Conservation (phyloP, 2,329 filamentous ascomycete species). For the Leptographium wingfieldii region DNA sequence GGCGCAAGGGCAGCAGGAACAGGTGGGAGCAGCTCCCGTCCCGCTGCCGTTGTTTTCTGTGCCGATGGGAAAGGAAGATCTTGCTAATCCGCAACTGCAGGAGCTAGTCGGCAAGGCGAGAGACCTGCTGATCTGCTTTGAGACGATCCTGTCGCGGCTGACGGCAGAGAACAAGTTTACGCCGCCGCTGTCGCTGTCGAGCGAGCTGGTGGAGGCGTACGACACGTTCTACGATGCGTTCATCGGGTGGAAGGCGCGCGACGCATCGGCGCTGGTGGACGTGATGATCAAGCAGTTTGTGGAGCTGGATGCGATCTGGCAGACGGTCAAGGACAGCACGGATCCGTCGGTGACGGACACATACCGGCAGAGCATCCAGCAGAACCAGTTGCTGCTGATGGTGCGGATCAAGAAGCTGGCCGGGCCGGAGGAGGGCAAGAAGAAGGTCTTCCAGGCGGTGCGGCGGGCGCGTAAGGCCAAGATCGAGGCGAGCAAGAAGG, state of each 20-base stretch:
- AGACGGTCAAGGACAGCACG: constrained; percentile 67
- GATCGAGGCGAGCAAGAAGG: constrained; percentile 43
- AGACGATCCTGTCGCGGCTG: constrained; percentile 56
- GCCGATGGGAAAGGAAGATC: constrained; percentile 35
- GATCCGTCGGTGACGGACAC: constrained; percentile 60
- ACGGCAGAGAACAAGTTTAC: constrained; percentile 54
- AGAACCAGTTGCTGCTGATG: constrained; percentile 69
- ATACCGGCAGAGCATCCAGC: constrained; percentile 68
- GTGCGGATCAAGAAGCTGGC: constrained; percentile 69
- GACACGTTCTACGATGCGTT: constrained; percentile 67
- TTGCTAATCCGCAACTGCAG: constrained; percentile 50
- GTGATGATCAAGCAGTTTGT: constrained; percentile 82
- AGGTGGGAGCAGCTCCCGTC: constrained; percentile 13
- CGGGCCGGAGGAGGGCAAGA: constrained; percentile 57
- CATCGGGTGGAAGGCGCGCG: constrained; percentile 71
- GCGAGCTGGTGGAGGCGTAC: constrained; percentile 55
- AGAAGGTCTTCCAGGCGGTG: constrained; percentile 62
- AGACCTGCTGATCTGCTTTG: constrained; percentile 66
- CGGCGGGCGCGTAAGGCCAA: constrained; percentile 54
- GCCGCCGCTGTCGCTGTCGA: constrained; percentile 47
- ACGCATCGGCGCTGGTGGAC: constrained; percentile 64
- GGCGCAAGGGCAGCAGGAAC: not conserved
- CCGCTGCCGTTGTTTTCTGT: constrained; percentile 10
- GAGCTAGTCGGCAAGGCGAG: constrained; percentile 67
- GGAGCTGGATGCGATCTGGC: constrained; percentile 71